phyloP scores from a whole-genome alignment of 441 rosid species.

The Populus hybrid region DNA sequence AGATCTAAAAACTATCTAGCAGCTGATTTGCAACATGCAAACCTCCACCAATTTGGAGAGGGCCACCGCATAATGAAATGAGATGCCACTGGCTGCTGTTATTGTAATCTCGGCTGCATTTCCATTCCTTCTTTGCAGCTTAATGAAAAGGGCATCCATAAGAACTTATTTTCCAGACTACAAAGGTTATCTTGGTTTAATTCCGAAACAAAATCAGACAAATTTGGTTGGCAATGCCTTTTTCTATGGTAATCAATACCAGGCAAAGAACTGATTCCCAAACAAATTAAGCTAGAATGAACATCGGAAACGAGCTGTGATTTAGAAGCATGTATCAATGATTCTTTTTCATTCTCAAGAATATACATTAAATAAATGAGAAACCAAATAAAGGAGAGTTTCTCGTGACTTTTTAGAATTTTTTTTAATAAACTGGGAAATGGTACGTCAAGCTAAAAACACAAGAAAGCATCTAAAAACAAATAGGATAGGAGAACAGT shows the following conservation, averaged over 20 bases:
- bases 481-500: not conserved
- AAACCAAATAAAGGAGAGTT: not conserved
- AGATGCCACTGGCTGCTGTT: too few relatives aligned
- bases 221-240: not conserved
- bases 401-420: too few relatives aligned
- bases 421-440: too few relatives aligned
- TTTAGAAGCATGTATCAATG: not conserved
- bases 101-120: too few relatives aligned
- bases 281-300: not conserved
- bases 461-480: conserved; percentile 2
- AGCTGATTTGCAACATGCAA: too few relatives aligned
- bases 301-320: not conserved
- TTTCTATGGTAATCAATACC: not conserved
- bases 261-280: not conserved
- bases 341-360: not conserved
- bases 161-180: not conserved
- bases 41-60: too few relatives aligned
- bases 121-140: not conserved
- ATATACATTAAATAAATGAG: not conserved
- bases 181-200: not conserved
- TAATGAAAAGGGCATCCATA: not conserved
- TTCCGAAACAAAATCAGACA: too few relatives aligned
- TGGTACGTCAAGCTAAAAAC: not conserved
- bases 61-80: too few relatives aligned
- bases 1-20: too few relatives aligned